phyloP scores from a whole-genome alignment of 1,139 yeast genomes.

The Trichomonascaceae sp. region DNA sequence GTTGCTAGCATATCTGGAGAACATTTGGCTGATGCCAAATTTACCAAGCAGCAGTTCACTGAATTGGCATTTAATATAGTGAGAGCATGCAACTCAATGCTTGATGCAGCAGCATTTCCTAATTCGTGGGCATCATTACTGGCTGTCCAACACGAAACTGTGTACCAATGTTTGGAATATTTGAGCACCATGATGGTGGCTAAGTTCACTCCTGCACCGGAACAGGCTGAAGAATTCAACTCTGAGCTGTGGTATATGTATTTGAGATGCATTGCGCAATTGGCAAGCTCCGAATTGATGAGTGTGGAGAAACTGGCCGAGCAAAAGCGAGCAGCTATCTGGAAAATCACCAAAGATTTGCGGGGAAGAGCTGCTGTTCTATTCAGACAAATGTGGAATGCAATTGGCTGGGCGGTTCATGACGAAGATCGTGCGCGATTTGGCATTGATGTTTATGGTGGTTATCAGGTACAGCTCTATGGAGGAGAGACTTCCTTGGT shows the following conservation, averaged over 20 bases:
- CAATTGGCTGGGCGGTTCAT: slow-evolving; percentile 63
- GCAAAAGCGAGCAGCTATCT: slow-evolving; percentile 68
- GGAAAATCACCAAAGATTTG: slow-evolving; percentile 56
- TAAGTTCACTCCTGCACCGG: slow-evolving; percentile 48
- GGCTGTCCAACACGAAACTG: slow-evolving; percentile 44
- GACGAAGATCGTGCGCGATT: slow-evolving; percentile 56
- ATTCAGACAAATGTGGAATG: slow-evolving; percentile 63
- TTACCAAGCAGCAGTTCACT: slow-evolving; percentile 40
- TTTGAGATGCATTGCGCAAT: slow-evolving; percentile 52
- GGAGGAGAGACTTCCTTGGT: slow-evolving; percentile 54
- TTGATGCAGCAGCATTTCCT: slow-evolving; percentile 36
- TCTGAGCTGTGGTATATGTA: slow-evolving; percentile 49
- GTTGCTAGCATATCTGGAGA: slow-evolving; percentile 41
- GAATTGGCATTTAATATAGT: slow-evolving; percentile 33
- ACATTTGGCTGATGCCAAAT: slow-evolving; percentile 49
- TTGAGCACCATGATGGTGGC: slow-evolving; percentile 30
- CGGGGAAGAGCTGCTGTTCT: slow-evolving; percentile 55
- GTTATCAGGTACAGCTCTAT: slow-evolving; percentile 65
- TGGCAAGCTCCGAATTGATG: slow-evolving; percentile 40
- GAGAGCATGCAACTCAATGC: slow-evolving; percentile 36
- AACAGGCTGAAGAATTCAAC: slow-evolving; percentile 52
- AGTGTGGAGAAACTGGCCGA: slow-evolving; percentile 41
- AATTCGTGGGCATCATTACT: slow-evolving; percentile 34
- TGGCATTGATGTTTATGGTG: slow-evolving; percentile 59
- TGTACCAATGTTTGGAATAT: slow-evolving; percentile 57